phyloP scores from a whole-genome alignment of 345 rosid species.

The Gossypium rotundifolium region DNA sequence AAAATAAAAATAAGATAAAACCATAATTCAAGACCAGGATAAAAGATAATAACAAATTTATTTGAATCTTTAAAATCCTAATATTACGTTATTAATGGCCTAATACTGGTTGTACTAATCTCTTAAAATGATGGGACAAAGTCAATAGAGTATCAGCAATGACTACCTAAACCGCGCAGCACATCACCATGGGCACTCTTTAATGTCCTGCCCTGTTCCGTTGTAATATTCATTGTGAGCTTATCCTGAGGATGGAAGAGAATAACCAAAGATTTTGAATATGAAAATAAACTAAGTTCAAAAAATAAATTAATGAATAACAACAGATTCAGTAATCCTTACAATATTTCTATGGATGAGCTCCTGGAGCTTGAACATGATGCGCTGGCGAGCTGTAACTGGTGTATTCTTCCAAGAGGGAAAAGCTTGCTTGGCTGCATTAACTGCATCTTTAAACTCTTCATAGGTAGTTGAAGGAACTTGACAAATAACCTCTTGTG shows the following conservation, averaged over 20 bases:
- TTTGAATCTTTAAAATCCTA: too few relatives aligned
- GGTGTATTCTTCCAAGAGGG: slow-evolving; percentile 37
- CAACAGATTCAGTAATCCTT: not conserved
- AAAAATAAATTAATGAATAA: not conserved
- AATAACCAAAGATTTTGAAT: not conserved
- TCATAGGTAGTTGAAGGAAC: slow-evolving; percentile 32
- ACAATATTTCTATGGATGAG: slow-evolving; percentile 36
- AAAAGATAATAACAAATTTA: too few relatives aligned
- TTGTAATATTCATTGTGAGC: slow-evolving; percentile 33
- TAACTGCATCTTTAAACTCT: slow-evolving; percentile 38
- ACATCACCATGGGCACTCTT: slow-evolving; percentile 32
- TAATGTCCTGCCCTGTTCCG: slow-evolving; percentile 34
- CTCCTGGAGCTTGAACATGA: slow-evolving; percentile 42
- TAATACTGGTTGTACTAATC: not conserved
- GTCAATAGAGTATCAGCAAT: not conserved
- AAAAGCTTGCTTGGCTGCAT: slow-evolving; percentile 39
- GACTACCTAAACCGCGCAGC: slow-evolving; percentile 34
- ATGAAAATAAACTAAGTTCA: not conserved
- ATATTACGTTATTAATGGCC: not conserved
- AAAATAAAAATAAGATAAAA: too few relatives aligned
- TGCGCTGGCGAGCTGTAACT: slow-evolving; percentile 32
- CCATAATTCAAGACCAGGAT: too few relatives aligned
- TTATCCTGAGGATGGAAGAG: slow-evolving; percentile 24
- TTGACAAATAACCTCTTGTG: slow-evolving; percentile 38
- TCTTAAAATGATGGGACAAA: not conserved